Base-by-base conservation (phyloP, 179 eudicot genomes). In the Monotropa hypopitys region DNA sequence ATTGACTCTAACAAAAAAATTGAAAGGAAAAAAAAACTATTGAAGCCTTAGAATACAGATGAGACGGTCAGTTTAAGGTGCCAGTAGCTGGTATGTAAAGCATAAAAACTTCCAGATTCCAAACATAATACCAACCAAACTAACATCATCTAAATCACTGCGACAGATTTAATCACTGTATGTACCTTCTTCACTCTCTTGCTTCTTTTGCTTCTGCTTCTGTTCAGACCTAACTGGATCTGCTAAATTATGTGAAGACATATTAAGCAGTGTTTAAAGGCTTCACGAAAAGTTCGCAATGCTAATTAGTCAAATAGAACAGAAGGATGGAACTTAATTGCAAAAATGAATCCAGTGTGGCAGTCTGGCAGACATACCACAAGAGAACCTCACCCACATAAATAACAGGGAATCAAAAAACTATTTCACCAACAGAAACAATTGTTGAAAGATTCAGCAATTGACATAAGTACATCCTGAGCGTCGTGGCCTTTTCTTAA, bases 121-220 rank as follows among this genome's bases (percentile, higher is more conserved):
- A 3, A 28, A 43, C 21, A 33, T 23, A 26, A 23, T 59, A 59
- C 33, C 12, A 63, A 38, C 57, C 8, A 56, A 75, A 40, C 59
- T 5, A 70, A 42, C 56, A 66, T 66, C n/a, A 40, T 12, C 47
- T 45, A 61, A 59, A 13, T 61, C 33, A 61, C 67, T 61, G 65
- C 30, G 53, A 80, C 78, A 49, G 47, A 20, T 26, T 28, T 13
- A 78, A 66, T 59, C n/a, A 23, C 50, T 13, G 11, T 51, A 53
- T 81, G 67, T 77, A 92, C 97, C 97, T 85, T 87, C 91, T 45
- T 84, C 86, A 76, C 82, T 84, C 50, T 70, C 89, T 70, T 78
- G 84, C 76, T 88, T 94, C 69, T 76, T 80, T 84, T 70, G 88
- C 87, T 92, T 94, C 70, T 83, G 87, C 78, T 84, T 84, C 21